A percentile compares a stretch with the other conserved stretches of the same genome.
phyloP scores from a whole-genome alignment of 2,329 filamentous ascomycete species.

The Diplodia intermedia region DNA sequence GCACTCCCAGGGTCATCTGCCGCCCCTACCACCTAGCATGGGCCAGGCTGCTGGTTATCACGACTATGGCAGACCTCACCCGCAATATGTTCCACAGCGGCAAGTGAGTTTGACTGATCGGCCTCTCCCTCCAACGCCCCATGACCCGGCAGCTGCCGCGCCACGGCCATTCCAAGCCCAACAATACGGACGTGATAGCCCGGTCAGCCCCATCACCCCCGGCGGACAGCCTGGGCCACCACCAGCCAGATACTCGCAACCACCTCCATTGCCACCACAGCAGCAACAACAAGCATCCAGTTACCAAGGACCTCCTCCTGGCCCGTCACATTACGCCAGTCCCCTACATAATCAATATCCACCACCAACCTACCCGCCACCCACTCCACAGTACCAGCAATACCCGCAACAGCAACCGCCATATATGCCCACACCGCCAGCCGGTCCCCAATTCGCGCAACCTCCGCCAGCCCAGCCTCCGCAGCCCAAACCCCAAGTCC shows the following conservation, averaged over 20 bases:
- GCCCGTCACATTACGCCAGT: slow-evolving; percentile 34
- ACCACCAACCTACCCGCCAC: slow-evolving; percentile 25
- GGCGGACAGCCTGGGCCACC: slow-evolving; percentile 38
- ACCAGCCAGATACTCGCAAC: slow-evolving; percentile 38
- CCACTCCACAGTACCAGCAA: slow-evolving; percentile 35
- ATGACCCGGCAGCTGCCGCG: slow-evolving; percentile 38
- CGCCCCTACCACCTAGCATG: slow-evolving; percentile 40
- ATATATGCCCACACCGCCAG: slow-evolving; percentile 44
- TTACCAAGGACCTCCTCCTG: slow-evolving; percentile 18
- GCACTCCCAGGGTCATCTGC: slow-evolving; percentile 39
- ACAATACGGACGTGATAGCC: slow-evolving; percentile 42
- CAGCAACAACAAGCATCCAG: background rate
- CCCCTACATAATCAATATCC: slow-evolving; percentile 33
- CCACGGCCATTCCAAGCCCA: slow-evolving; percentile 35
- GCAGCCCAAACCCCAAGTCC: slow-evolving; percentile 37
- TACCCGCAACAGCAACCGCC: slow-evolving; percentile 39
- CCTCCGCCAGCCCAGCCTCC: slow-evolving; percentile 14
- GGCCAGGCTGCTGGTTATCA: slow-evolving; percentile 33
- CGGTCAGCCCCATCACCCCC: slow-evolving; percentile 48
- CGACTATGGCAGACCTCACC: slow-evolving; percentile 36
- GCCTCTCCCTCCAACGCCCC: slow-evolving; percentile 37
- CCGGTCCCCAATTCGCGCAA: slow-evolving; percentile 43
- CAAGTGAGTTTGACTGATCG: slow-evolving; percentile 40
- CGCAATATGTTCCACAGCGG: slow-evolving; percentile 36
- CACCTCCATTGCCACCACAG: slow-evolving; percentile 34